Evolutionary conservation across 106 monocot genomes (phyloP), one percentile per base, ranked within the genome.

Genomic region (Acorus calamus): DNA sequence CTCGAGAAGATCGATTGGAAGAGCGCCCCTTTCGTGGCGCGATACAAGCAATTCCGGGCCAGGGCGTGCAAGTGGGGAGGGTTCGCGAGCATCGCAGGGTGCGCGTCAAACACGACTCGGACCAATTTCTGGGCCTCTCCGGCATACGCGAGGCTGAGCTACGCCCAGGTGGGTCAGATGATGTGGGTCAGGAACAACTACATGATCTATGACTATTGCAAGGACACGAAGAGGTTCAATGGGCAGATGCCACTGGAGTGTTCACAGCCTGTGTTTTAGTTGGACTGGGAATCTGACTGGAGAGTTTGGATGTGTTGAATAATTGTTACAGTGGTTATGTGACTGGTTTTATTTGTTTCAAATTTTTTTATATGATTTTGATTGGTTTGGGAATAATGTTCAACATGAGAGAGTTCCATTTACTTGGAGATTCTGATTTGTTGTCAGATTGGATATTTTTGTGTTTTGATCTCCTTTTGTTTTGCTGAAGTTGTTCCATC

Each of bases 181-280:
- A 47, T 11, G 4, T 67, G 67, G 67, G 67, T 67, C 11, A 67
- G 56, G 14, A 57, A 55, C 42, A 66, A 66, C 45, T 66, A 55
- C 44, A 66, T 66, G 66, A 66, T 66, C 42, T 66, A 66, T 55
- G 53, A 66, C 46, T 66, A 66, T 45, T 66, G 66, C 66, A 66
- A 66, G 42, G 66, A 66, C 49, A 66, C 66, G 9, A 66, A 55
- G 54, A 42, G 66, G 14, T 66, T 66, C 66, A 54, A 55, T 45
- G 66, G 53, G 46, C 44, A 55, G 44, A 44, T 66, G 42, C 54
- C 66, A 11, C 66, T 45, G 8, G 66, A 66, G 53, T 55, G 66
- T 46, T 55, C 55, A 55, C 66, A 52, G 50, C 65, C 50, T 2
- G 5, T 42, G 7, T 42, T 14, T 43, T 65, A 52, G 53, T 28